phyloP scores from a whole-genome alignment of 192 early-diverging fungal species.

The Chytriomyces hyalinus region DNA sequence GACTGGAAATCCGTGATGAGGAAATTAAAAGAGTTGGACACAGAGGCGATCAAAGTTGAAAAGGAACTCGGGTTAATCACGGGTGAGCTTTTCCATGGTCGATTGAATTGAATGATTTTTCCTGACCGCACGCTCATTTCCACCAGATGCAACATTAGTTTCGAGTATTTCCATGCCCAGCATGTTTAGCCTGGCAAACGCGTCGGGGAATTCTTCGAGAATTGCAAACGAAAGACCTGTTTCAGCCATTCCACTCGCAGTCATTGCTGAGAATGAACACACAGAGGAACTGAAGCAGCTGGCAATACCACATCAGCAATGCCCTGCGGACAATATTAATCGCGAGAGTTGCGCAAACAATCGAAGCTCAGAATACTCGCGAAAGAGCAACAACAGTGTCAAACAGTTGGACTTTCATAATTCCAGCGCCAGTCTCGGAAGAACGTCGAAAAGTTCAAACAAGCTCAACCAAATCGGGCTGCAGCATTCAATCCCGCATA shows the following conservation, averaged over 20 bases:
- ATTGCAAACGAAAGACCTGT: background rate
- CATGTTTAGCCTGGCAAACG: conserved; percentile 1
- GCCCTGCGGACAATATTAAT: background rate
- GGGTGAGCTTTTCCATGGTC: conserved; percentile 3
- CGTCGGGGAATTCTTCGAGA: conserved; percentile 14
- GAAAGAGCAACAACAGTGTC: background rate
- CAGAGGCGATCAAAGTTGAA: conserved; percentile 35
- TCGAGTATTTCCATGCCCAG: conserved; percentile 30
- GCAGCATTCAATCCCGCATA: conserved; percentile 30
- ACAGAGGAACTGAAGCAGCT: background rate
- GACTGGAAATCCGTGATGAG: conserved; percentile 47
- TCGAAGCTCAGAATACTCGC: conserved; percentile 5
- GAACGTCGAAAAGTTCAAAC: background rate
- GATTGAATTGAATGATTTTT: background rate
- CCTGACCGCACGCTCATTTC: background rate
- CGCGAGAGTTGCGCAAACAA: conserved; percentile 18
- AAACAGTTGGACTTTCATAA: background rate
- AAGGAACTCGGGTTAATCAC: conserved; percentile 21
- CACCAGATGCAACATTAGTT: background rate
- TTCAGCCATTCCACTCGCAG: background rate
- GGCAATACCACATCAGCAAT: background rate
- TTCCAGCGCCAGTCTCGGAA: background rate
- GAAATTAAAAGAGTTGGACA: conserved; percentile 43
- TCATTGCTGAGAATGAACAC: background rate
- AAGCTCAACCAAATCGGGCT: conserved; percentile 12